Base-by-base conservation (phyloP, 2,329 filamentous ascomycete species). In the Claviceps arundinis region DNA sequence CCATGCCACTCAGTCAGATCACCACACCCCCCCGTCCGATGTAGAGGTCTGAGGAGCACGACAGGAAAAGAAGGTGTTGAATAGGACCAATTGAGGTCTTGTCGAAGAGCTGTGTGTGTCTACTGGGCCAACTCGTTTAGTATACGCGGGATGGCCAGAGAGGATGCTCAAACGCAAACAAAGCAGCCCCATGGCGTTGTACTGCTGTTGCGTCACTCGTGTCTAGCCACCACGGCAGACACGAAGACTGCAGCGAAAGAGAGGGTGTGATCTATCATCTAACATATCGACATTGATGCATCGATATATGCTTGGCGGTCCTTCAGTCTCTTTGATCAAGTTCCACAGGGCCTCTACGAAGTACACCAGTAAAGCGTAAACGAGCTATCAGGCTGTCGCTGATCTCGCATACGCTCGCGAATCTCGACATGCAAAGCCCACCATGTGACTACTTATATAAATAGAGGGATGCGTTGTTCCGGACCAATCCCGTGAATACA, bases 221-320 rank as follows among this genome's bases (percentile, higher is more conserved):
- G 26, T 38, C 44, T 40, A 19, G 45, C 26, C 34, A 37, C 8
- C 50, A 52, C 50, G 44, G 45, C 50, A 52, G 50, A 52, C 45
- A 52, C 44, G 50, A 52, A 52, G 50, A 43, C 48, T 43, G 38
- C 19, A 34, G 38, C 42, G 16, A 22, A 43, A 14, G 3, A 11
- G 14, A 8, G 30, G 34, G 17, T 7, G 24, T 19, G 19, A 24
- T 24, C 11, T 11, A 34, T 19, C 14, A 24, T 24, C 11, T 11
- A 34, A 4, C 9, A 34, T 34, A 34, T 34, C 30, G 30, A 34
- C 9, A 34, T 34, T 34, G 30, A 34, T 46, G 44, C 9, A 41
- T 19, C 34, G 5, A 16, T 38, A 47, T 16, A 34, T 26, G 30
- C 24, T 45, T 22, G 47, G 40, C 37, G 24, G 37, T 40, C 47